A percentile compares a stretch with the other conserved stretches of the same genome.
These are phyloP conservation scores for Lactarius hatsudake DNA, from an alignment of 768 basidiomycete species.

Conservation along the genomic window DNA sequence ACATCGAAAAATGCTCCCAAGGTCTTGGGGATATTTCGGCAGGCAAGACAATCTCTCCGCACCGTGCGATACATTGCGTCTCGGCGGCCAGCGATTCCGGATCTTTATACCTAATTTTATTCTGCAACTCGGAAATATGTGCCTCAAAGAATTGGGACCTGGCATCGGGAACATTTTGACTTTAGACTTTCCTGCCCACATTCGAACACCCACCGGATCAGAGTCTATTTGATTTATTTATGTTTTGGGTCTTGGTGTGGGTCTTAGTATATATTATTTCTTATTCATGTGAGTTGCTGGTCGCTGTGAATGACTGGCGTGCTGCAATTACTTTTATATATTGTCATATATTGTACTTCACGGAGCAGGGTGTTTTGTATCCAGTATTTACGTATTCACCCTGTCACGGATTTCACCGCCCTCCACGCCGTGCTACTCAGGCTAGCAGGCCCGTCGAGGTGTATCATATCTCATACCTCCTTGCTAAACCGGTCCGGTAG, in stretches of 20 bases:
- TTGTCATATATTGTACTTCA: too few species aligned
- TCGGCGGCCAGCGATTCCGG: neutral
- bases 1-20: neutral
- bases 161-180: neutral
- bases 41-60: slow-evolving; percentile 4
- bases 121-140: too few species aligned
- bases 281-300: too few species aligned
- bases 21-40: neutral
- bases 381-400: too few species aligned
- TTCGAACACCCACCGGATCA: neutral
- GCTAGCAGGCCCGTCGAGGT: too few species aligned
- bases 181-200: neutral
- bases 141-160: neutral
- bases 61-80: neutral
- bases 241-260: too few species aligned
- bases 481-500: neutral
- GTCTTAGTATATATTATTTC: neutral
- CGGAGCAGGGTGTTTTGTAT: too few species aligned
- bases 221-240: neutral
- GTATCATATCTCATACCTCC: too few species aligned
- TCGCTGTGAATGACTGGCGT: too few species aligned
- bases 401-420: too few species aligned
- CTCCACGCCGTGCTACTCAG: too few species aligned
- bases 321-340: too few species aligned
- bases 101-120: neutral